A percentile compares a stretch with the other conserved stretches of the same genome.
Evolutionary conservation across 2,329 filamentous ascomycete genomes (phyloP).

Genomic region (Camptophora hylomeconis): DNA sequence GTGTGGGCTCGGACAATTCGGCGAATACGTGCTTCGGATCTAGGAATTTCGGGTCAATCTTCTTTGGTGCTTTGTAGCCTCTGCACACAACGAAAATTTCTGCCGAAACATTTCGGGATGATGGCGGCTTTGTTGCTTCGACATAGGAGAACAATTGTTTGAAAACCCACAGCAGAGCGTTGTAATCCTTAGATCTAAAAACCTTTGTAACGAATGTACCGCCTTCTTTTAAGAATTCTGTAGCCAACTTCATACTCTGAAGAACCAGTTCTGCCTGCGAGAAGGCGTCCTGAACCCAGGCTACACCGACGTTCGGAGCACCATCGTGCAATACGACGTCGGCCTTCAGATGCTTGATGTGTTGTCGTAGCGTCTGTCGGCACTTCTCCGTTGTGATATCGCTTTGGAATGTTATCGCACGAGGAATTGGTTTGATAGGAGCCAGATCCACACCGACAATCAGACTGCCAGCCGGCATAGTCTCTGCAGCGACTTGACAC

Average conservation of each 20-base stretch:
- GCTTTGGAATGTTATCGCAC: slow-evolving; percentile 89
- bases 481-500: slow-evolving; percentile 92
- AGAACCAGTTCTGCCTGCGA: slow-evolving; percentile 88
- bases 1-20: slow-evolving; percentile 69
- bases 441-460: slow-evolving; percentile 90
- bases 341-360: slow-evolving; percentile 92
- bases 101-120: slow-evolving; percentile 87
- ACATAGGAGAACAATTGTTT: slow-evolving; percentile 93
- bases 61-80: slow-evolving; percentile 89
- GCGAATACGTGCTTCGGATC: slow-evolving; percentile 85
- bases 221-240: slow-evolving; percentile 78
- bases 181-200: slow-evolving; percentile 94
- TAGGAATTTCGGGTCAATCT: slow-evolving; percentile 81
- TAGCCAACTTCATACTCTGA: slow-evolving; percentile 83
- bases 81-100: slow-evolving; percentile 98
- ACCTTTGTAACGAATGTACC: slow-evolving; percentile 96
- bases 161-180: slow-evolving; percentile 89
- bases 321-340: slow-evolving; percentile 94
- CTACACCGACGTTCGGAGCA: slow-evolving; percentile 93
- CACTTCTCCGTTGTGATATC: slow-evolving; percentile 98
- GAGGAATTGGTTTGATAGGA: slow-evolving; percentile 90
- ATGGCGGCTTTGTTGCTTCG: slow-evolving; percentile 93
- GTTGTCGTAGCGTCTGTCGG: slow-evolving; percentile 72
- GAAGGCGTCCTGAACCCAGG: slow-evolving; percentile 97
- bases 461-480: slow-evolving; percentile 79